Percentiles rank a stretch among this genome's conserved stretches.
Evolutionary conservation across 2,329 filamentous ascomycete genomes (phyloP).

Genomic region (Aquanectria penicillioides): DNA sequence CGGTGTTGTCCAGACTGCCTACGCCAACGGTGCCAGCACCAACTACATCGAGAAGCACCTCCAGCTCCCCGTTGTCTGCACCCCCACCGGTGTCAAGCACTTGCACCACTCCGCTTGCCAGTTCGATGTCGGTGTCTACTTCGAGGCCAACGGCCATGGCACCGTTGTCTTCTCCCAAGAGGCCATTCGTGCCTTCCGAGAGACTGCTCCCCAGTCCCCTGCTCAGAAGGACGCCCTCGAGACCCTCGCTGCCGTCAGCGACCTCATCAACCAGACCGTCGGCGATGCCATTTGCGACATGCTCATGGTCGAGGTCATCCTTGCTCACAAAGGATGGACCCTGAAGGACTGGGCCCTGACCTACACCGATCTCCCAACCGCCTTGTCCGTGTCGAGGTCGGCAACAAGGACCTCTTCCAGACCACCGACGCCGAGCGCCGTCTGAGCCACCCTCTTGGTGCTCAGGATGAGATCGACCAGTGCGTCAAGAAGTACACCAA

Average conservation of each 20-base stretch:
- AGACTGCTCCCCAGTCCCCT: conserved; percentile 85
- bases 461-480: conserved; percentile 87
- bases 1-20: conserved; percentile 95
- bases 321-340: conserved; percentile 93
- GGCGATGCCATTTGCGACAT: conserved; percentile 96
- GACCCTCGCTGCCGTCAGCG: conserved; percentile 81
- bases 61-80: conserved; percentile 90
- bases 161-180: conserved; percentile 93
- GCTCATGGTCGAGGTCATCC: conserved; percentile 93
- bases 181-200: conserved; percentile 81
- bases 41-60: conserved; percentile 90
- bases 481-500: conserved; percentile 91
- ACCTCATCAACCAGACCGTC: conserved; percentile 98
- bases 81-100: conserved; percentile 95
- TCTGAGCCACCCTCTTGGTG: conserved; percentile 79
- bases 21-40: conserved; percentile 95
- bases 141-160: conserved; percentile 97
- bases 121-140: conserved; percentile 97
- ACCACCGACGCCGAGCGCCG: conserved; percentile 93
- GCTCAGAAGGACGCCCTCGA: conserved; percentile 91
- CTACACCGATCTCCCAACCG: conserved; percentile 93
- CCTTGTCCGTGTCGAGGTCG: conserved; percentile 91
- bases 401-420: conserved; percentile 87
- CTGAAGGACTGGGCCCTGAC: conserved; percentile 92
- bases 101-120: conserved; percentile 96